A percentile compares a stretch with the other conserved stretches of the same genome.
Evolutionary conservation across 805 yeast genomes (phyloP).

Genomic region (Cyberlindnera mississippiensis): DNA sequence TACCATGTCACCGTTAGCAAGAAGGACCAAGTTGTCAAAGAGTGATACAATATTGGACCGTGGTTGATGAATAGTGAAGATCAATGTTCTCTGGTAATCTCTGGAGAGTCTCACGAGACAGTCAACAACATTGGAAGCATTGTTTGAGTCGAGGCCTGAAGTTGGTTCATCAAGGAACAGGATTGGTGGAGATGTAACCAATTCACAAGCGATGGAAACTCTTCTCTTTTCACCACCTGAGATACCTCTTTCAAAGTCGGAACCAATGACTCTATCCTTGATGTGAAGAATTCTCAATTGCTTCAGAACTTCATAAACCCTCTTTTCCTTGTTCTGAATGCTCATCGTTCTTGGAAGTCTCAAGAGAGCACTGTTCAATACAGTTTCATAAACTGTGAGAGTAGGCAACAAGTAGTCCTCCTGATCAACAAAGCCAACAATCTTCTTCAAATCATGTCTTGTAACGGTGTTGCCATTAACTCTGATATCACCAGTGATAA

Average conservation of each 20-base stretch:
- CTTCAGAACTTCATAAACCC: constrained; percentile 79
- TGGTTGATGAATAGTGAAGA: constrained; percentile 96
- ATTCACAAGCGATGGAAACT: constrained; percentile 90
- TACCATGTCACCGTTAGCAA: constrained; percentile 81
- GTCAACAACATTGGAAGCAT: constrained; percentile 89
- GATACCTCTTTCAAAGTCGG: constrained; percentile 85
- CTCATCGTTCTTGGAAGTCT: constrained; percentile 82
- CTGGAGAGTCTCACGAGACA: constrained; percentile 75
- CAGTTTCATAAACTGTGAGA: constrained; percentile 92
- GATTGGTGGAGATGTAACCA: constrained; percentile 84
- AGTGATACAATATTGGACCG: constrained; percentile 90
- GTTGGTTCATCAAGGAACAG: constrained; percentile 90
- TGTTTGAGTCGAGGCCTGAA: constrained; percentile 90
- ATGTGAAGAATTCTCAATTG: constrained; percentile 83
- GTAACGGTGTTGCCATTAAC: constrained; percentile 63
- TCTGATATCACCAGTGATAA: constrained; percentile 57
- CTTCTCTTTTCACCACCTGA: constrained; percentile 92
- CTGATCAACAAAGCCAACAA: constrained; percentile 94
- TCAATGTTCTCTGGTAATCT: constrained; percentile 79
- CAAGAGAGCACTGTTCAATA: constrained; percentile 83
- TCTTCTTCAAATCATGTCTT: constrained; percentile 48
- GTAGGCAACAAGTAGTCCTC: constrained; percentile 91
- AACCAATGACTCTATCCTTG: constrained; percentile 83
- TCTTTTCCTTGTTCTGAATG: constrained; percentile 61
- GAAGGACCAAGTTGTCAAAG: constrained; percentile 75